Conservation (phyloP, 2,329 filamentous ascomycete genomes). For the Dactylella cylindrospora region DNA sequence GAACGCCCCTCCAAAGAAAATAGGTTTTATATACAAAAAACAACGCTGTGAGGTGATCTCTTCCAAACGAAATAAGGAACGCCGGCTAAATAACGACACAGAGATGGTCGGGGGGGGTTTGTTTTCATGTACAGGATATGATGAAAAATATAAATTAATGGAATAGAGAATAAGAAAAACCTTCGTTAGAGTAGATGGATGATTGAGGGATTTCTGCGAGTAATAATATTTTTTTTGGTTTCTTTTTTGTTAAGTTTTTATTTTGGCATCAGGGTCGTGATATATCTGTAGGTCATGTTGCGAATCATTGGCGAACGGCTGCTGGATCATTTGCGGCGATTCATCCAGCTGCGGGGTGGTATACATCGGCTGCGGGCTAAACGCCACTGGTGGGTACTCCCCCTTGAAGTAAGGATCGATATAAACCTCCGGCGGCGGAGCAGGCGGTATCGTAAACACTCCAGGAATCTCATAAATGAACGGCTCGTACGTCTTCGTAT, state of each 20-base stretch:
- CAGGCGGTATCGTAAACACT: constrained; percentile 34
- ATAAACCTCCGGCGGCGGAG: constrained; percentile 26
- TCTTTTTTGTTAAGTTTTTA: constrained; percentile 32
- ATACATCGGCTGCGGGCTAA: constrained; percentile 38
- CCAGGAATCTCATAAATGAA: constrained; percentile 42
- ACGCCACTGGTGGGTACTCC: constrained; percentile 35
- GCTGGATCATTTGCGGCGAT: constrained; percentile 27
- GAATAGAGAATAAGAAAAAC: too few species aligned
- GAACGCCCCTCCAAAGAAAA: constrained; percentile 21
- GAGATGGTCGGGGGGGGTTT: too few species aligned
- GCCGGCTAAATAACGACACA: constrained; percentile 29
- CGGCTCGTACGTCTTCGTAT: constrained; percentile 32
- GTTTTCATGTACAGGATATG: too few species aligned
- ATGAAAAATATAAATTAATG: too few species aligned
- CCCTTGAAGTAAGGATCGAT: constrained; percentile 42
- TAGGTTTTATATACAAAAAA: constrained; percentile 29
- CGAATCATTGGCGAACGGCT: constrained; percentile 19
- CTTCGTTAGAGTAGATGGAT: too few species aligned
- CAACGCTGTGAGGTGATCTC: not conserved
- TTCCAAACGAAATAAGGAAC: constrained; percentile 12
- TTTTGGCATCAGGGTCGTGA: constrained; percentile 27
- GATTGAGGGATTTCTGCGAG: too few species aligned
- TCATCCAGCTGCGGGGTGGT: constrained; percentile 38
- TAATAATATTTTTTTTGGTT: too few species aligned
- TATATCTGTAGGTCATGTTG: constrained; percentile 36